Evolutionary conservation across 441 rosid species (phyloP), one percentile per base, ranked within the genome.

Genomic region (Hura crepitans): DNA sequence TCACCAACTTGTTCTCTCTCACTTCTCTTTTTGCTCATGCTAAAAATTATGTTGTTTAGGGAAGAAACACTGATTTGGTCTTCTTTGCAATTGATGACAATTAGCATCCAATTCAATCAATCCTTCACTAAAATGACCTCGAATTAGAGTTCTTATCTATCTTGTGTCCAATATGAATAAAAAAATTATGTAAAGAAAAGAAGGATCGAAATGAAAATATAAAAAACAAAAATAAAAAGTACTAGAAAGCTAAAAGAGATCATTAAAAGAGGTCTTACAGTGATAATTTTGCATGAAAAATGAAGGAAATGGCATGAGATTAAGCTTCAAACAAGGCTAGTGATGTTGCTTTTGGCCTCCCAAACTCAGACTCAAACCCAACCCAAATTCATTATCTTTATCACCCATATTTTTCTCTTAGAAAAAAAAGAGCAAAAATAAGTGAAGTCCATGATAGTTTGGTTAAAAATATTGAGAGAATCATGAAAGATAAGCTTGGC

Each of bases 11-110:
- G 75, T n/a, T 87, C 91, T 53, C 93, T 80, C 77, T 89, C 97
- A 65, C 77, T 83, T 53, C 87, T 79, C 80, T 90, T 90, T 46
- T 92, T 92, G 46, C 96, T 86, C 28, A 85, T 42, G 72, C 92
- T 87, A 30, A 96, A 93, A 45, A 93, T 64, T 5, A 93, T 85
- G 77, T 96, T 91, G 82, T 89, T 91, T 1, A 96, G 97, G 0
- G 98, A 93, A 0, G 98, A 91, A 17, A 78, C 87, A 33, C 87
- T 89, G 4, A 72, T 81, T 66, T 91, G 96, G 47, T 88, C 94
- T 39, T 91, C 55, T 20, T 50, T 94, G 27, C 78, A 79, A 39
- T 85, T 90, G 39, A 27, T 72, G 63, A 46, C 15, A 15, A 86
- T 54, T 6, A 92, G 88, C 6, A 74, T 80, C 56, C 81, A 75